phyloP scores from a whole-genome alignment of 371 early-diverging fungal genomes.

The Syncephalastrum racemosum region DNA sequence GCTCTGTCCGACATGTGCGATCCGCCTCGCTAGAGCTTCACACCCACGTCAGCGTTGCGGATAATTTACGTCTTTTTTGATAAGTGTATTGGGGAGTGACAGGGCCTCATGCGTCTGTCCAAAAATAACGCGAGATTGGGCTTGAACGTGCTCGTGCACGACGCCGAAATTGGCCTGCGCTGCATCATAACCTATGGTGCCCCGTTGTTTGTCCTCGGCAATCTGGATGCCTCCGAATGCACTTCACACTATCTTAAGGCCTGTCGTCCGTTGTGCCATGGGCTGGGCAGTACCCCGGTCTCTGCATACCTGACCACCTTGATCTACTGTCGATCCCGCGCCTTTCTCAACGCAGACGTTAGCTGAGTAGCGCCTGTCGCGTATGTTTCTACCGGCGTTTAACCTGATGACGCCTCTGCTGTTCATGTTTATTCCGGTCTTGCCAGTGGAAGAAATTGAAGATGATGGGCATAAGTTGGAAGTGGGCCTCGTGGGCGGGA shows the following conservation, averaged over 20 bases:
- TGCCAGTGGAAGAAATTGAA: slow-evolving; percentile 64
- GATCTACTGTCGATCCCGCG: slow-evolving; percentile 66
- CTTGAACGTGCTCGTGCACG: slow-evolving; percentile 21
- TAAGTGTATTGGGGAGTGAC: slow-evolving; percentile 75
- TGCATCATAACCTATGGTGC: slow-evolving; percentile 55
- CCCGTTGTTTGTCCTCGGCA: slow-evolving; percentile 47
- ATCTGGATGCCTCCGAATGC: slow-evolving; percentile 45
- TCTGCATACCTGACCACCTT: slow-evolving; percentile 56
- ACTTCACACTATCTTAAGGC: slow-evolving; percentile 35
- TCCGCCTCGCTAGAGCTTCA: slow-evolving; percentile 73
- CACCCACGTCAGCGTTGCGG: slow-evolving; percentile 35
- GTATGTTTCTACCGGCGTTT: slow-evolving; percentile 42
- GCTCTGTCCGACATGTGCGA: slow-evolving; percentile 66
- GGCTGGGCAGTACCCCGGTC: slow-evolving; percentile 59
- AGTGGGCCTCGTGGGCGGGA: slow-evolving; percentile 63
- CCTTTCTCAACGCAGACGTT: slow-evolving; percentile 48
- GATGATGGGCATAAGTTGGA: slow-evolving; percentile 60
- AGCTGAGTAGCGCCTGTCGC: slow-evolving; percentile 47
- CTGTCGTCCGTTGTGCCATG: slow-evolving; percentile 68
- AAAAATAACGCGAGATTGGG: slow-evolving; percentile 39
- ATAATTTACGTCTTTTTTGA: slow-evolving; percentile 29
- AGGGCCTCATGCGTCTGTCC: slow-evolving; percentile 67
- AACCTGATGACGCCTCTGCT: slow-evolving; percentile 51
- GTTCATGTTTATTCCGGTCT: slow-evolving; percentile 63
- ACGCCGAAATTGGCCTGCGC: slow-evolving; percentile 54